Evolutionary conservation across 169 alveolate species (phyloP), one percentile per base, ranked within the genome.

Genomic region (Cyclospora cayetanensis): DNA sequence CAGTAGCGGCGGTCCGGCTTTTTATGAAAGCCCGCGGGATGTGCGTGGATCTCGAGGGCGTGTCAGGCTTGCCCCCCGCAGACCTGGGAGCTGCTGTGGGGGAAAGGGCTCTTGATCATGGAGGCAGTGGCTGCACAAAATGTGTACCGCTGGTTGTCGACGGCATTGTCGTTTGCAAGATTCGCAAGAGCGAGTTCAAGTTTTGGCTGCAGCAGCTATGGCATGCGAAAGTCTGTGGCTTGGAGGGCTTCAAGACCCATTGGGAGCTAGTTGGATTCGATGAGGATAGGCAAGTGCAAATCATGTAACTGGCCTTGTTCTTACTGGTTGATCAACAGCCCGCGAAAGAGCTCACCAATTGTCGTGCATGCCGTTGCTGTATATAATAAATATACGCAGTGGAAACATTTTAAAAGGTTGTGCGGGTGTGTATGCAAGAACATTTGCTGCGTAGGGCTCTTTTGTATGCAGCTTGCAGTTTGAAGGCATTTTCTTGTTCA

Each of bases 401-500:
- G n/a, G n/a, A n/a, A n/a, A n/a, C n/a, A n/a, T n/a, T n/a, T n/a
- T n/a, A n/a, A n/a, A n/a, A n/a, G n/a, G n/a, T n/a, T n/a, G n/a
- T n/a, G n/a, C n/a, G n/a, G n/a, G n/a, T n/a, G n/a, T n/a, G n/a
- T n/a, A n/a, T n/a, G n/a, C n/a, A n/a, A n/a, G n/a, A n/a, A n/a
- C n/a, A n/a, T n/a, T n/a, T n/a, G n/a, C n/a, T 15, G 15, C 60
- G 15, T 46, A 46, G 7, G 11, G 86, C 46, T 46, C 25, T 66
- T 53, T 12, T 66, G 79, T 41, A 80, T 46, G 66, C 92, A 86
- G 90, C 72, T 50, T 46, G 0, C 65, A 79, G 55, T 60, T 97
- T 95, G 96, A 98, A 34, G 99, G 99, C 29, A 95, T 99, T 37
- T 98, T 95, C 94, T 87, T 99, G 42, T 96, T 98, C 93, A 97